Base-by-base conservation (phyloP, 768 basidiomycete species). In the Phlegmacium glaucopus region DNA sequence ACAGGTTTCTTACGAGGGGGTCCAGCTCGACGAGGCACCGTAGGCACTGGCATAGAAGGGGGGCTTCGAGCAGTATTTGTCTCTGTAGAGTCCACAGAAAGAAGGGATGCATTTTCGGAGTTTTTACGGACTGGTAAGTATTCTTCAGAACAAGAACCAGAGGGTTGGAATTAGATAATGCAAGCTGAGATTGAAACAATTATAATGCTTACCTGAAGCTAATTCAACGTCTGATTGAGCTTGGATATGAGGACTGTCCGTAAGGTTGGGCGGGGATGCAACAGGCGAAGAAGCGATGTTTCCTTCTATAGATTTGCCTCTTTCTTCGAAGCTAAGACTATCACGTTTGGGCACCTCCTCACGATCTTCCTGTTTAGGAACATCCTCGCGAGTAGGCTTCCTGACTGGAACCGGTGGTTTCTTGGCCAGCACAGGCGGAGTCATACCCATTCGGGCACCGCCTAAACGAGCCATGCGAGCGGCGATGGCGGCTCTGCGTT, bases 391-490 rank as follows among this genome's bases (percentile, higher is more conserved):
- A 45, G 61, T 60, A 25, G 32, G 6, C 32, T 64, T 53, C 49
- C 58, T 55, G 58, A 22, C 22, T 22, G 65, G 69, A 22, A 65
- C 64, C 39, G 67, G 63, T 16, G 70, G 66, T 45, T 70, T 68
- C 50, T 72, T 73, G 11, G 79, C 83, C 65, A 90, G 83, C 49
- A 85, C 69, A 41, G 88, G 85, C 1, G 85, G 83, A 1, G 73
- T 79, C 86, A 95, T 87, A 4, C 89, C 90, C 17, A 92, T 71
- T 45, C 85, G 73, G 11, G 90, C 80, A 40, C 92, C 94, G 25
- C 94, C 94, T 13, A 97, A 76, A 50, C 87, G 85, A 35, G 92
- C 93, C 91, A 98, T 92, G 39, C 93, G 78, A 17, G 92, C 92
- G 27, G 93, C 91, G 59, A 97, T 85, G 9, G 89, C 85, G 4